A percentile compares a stretch with the other conserved stretches of the same genome.
These are phyloP conservation scores for Aspergillus wentii DNA, from an alignment of 495 filamentous ascomycete species.

Conservation along the genomic window DNA sequence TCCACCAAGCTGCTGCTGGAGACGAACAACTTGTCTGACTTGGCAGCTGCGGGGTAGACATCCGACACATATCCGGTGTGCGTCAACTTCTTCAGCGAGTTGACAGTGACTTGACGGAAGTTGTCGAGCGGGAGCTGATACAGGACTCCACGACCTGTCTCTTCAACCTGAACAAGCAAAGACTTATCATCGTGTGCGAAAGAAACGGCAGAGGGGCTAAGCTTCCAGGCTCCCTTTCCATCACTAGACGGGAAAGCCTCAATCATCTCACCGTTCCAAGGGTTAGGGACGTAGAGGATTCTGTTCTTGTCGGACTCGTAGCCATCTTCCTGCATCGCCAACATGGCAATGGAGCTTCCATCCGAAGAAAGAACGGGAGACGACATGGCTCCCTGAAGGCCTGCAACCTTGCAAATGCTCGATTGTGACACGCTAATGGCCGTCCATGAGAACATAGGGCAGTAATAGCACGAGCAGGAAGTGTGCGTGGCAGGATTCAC, in stretches of 20 bases:
- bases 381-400: constrained; percentile 65
- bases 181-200: constrained; percentile 63
- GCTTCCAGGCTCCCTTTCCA: constrained; percentile 62
- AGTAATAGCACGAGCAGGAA: constrained; percentile 58
- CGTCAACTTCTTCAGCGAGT: constrained; percentile 52
- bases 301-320: constrained; percentile 90
- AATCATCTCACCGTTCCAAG: constrained; percentile 49
- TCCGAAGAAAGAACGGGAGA: constrained; percentile 72
- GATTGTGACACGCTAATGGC: constrained; percentile 44
- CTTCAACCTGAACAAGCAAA: constrained; percentile 63
- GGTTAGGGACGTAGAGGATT: constrained; percentile 61
- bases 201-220: constrained; percentile 57
- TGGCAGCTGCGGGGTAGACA: constrained; percentile 45
- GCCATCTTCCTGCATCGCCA: constrained; percentile 71
- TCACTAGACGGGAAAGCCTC: constrained; percentile 60
- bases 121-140: constrained; percentile 56
- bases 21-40: constrained; percentile 53
- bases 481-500: constrained; percentile 77
- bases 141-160: constrained; percentile 56
- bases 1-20: constrained; percentile 64
- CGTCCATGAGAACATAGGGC: constrained; percentile 55
- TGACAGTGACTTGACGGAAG: constrained; percentile 44
- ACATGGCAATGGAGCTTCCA: constrained; percentile 70
- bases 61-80: constrained; percentile 56
- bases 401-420: constrained; percentile 30